Conservation (phyloP, 73 alveolate genomes). For the Blepharisma stoltei region DNA sequence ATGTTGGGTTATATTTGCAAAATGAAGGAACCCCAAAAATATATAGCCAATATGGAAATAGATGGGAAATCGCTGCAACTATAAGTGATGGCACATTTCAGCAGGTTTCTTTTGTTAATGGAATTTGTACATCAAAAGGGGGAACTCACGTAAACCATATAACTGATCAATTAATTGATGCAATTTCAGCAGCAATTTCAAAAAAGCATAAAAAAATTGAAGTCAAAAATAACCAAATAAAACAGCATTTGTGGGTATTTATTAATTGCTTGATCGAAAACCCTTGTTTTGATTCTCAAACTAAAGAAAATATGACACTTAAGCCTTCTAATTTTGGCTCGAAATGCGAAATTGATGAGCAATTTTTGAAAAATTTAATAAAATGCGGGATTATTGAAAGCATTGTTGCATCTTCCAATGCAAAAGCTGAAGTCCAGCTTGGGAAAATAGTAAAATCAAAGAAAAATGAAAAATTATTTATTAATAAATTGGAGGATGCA, state of each 20-base stretch:
- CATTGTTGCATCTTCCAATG: slow-evolving; percentile 90
- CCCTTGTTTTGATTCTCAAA: slow-evolving; percentile 99
- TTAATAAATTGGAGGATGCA: slow-evolving; percentile 99
- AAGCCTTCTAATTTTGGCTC: slow-evolving; percentile 93
- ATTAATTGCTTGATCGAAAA: slow-evolving; percentile 95
- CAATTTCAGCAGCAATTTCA: slow-evolving; percentile 54
- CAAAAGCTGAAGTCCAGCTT: slow-evolving; percentile 94
- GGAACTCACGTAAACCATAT: slow-evolving; percentile 98
- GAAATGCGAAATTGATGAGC: slow-evolving; percentile 85
- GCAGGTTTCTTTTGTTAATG: slow-evolving; percentile 96
- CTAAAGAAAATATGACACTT: slow-evolving; percentile 97
- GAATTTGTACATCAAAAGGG: slow-evolving; percentile 92
- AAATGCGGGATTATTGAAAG: slow-evolving; percentile 89
- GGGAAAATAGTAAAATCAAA: slow-evolving; percentile 85
- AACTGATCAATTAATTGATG: slow-evolving; percentile 88
- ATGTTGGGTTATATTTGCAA: slow-evolving; percentile 87
- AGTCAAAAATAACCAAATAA: slow-evolving; percentile 84
- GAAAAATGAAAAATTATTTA: slow-evolving; percentile 90
- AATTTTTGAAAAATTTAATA: slow-evolving; percentile 84
- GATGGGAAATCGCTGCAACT: slow-evolving; percentile 95
- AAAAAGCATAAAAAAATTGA: slow-evolving; percentile 76
- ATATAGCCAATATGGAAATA: slow-evolving; percentile 70
- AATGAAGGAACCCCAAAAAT: slow-evolving; percentile 56
- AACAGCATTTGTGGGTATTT: slow-evolving; percentile 92
- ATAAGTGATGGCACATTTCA: slow-evolving; percentile 95